A percentile compares a stretch with the other conserved stretches of the same genome.
Conservation (phyloP, 352 stramenopile species). For the Phytophthora idaei region DNA sequence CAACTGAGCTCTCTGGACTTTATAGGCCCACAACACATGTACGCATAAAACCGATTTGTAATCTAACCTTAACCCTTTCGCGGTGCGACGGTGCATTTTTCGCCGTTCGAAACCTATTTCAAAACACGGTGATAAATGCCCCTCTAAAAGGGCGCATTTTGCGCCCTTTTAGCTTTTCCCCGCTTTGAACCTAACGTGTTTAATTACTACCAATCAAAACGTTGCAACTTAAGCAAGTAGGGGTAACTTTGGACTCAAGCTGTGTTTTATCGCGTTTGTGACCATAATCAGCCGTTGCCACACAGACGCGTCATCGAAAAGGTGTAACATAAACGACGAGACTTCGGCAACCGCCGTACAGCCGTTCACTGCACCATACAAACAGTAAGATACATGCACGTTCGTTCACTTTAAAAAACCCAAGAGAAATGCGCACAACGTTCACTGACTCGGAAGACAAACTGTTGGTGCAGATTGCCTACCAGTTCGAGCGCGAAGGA, state of each 20-base stretch:
- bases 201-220: constrained; percentile 3
- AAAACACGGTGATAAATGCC: background rate
- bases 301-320: background rate
- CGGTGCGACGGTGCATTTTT: background rate
- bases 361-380: constrained; percentile 1
- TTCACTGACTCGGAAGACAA: constrained; percentile 22
- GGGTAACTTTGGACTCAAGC: background rate
- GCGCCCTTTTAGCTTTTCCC: background rate
- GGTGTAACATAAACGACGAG: background rate
- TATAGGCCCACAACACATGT: too few relatives aligned
- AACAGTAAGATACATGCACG: constrained; percentile 8
- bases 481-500: constrained; percentile 11
- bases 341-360: background rate
- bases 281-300: background rate
- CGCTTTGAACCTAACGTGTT: background rate
- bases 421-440: constrained; percentile 9
- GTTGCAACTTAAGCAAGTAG: background rate
- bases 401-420: background rate
- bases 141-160: background rate
- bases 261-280: background rate
- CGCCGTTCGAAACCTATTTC: background rate
- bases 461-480: constrained; percentile 10
- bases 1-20: too few relatives aligned
- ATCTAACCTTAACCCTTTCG: background rate
- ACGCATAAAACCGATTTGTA: too few relatives aligned